Base-by-base conservation (phyloP, 805 yeast genomes). In the Ascoidea rubescens region DNA sequence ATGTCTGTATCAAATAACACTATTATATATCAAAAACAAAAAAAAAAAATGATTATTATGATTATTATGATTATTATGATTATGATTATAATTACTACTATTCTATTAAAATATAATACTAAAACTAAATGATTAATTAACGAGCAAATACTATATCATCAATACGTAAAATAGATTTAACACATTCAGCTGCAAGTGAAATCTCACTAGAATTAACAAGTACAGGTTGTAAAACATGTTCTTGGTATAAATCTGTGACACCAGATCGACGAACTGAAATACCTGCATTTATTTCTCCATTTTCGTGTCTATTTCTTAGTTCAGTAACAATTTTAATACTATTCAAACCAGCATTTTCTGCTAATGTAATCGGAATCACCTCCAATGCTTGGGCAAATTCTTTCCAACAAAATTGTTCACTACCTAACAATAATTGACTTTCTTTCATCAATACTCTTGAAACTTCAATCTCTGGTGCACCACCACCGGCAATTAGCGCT, bases 401-500 rank as follows among this genome's bases (percentile, higher is more conserved):
- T 63, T 81, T 83, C 80, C 87, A 90, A 60, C 95, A 90, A 57
- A 87, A 79, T 52, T 91, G 90, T 67, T 89, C 95, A 8, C 87
- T 86, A 50, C 97, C 97, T 17, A 86, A 77, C 58, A 84, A 72
- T 51, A 78, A 71, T 57, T 80, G 75, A 33, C 95, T 75, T 66
- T 88, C 95, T 59, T 79, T 80, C 59, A 77, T 71, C 58, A 89
- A 70, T 12, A 78, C 77, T 57, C 91, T 79, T 8, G 96, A 80
- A 5, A 87, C 82, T 71, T 90, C 96, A 58, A 89, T 80, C 69
- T 89, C 97, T 48, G 98, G 96, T 5, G 99, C 98, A 61, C 98
- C 99, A 57, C 99, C 99, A 61, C 99, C 99, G 12, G 98, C 96
- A 70, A 93, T 89, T 64, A 86, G 72, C 1, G 90, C 91, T 61